Percentiles rank a stretch among this genome's conserved stretches.
Evolutionary conservation across 805 yeast genomes (phyloP).

Genomic region (Candida montana): DNA sequence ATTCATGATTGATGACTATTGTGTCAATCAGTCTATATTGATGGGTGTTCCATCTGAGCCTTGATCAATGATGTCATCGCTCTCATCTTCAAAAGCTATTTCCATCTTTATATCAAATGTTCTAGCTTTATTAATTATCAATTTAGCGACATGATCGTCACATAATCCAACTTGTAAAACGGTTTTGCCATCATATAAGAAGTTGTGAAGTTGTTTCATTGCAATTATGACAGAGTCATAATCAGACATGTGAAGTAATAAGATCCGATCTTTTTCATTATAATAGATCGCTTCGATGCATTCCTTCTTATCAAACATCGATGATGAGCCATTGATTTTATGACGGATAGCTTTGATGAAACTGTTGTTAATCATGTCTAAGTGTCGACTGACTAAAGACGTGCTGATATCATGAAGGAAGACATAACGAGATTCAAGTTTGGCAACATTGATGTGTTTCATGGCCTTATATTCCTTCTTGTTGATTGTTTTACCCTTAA

Average conservation of each 20-base stretch:
- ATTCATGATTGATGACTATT: too few relatives aligned
- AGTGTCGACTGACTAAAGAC: background rate
- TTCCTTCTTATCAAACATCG: background rate
- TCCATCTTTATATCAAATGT: background rate
- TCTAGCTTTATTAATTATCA: background rate
- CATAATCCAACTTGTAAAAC: constrained; percentile 3
- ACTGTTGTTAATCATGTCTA: background rate
- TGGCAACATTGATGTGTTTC: background rate
- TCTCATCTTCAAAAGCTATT: background rate
- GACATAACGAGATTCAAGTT: background rate
- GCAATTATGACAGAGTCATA: constrained; percentile 1
- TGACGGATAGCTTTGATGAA: background rate
- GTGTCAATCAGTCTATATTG: too few relatives aligned
- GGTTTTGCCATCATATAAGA: background rate
- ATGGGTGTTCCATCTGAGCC: too few relatives aligned
- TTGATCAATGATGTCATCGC: background rate
- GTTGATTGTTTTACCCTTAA: background rate
- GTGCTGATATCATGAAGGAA: background rate
- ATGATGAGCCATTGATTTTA: background rate
- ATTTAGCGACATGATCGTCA: constrained; percentile 8
- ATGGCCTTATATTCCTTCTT: background rate
- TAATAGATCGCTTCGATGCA: background rate
- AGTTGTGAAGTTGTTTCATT: constrained; percentile 8
- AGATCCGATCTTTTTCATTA: background rate
- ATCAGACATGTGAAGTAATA: background rate